A percentile compares a stretch with the other conserved stretches of the same genome.
Conservation (phyloP, 139 green algal genomes). For the Gonium pectorale region DNA sequence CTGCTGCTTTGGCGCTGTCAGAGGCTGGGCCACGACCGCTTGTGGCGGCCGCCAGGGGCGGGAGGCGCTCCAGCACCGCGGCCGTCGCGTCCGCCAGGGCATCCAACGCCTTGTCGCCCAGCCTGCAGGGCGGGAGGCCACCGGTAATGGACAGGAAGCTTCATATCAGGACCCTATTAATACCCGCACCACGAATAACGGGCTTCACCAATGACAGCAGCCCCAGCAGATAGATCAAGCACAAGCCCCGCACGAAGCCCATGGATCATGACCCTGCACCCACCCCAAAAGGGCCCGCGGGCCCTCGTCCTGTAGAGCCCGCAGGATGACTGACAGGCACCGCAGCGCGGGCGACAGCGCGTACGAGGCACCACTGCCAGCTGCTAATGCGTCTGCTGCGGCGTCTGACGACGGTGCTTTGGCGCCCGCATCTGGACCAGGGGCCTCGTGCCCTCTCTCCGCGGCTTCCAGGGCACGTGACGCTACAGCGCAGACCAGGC, state of each 20-base stretch:
- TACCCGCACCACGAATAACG: neutral
- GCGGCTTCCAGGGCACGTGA: neutral
- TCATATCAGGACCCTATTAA: neutral
- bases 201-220: neutral
- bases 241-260: neutral
- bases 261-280: neutral
- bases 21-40: too few species aligned
- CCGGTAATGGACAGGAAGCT: neutral
- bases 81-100: too few species aligned
- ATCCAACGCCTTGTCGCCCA: too few species aligned
- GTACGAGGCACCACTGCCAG: neutral
- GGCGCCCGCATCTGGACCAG: neutral
- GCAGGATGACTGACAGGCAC: neutral
- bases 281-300: neutral
- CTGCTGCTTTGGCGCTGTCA: neutral
- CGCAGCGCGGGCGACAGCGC: neutral
- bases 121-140: neutral
- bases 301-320: neutral
- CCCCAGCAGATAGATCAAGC: neutral
- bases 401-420: neutral
- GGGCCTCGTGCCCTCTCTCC: neutral
- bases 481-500: neutral
- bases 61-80: too few species aligned
- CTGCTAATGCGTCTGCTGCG: neutral
- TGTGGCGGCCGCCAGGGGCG: too few species aligned